A percentile compares a stretch with the other conserved stretches of the same genome.
phyloP scores from a whole-genome alignment of 78 protist genomes.

The Cavenderia fasciculata region DNA sequence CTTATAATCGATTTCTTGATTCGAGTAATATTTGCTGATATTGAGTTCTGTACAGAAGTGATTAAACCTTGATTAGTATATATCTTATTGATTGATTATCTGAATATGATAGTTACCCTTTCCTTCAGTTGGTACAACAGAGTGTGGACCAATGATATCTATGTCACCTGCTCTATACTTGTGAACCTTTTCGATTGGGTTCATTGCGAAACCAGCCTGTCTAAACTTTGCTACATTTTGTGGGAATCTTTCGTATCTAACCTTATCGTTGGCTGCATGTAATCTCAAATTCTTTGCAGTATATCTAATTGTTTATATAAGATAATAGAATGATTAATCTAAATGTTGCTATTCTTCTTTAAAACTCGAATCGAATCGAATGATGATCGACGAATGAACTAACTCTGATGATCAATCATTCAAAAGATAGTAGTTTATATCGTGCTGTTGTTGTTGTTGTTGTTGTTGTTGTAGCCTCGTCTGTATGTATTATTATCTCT shows the following conservation, averaged over 20 bases:
- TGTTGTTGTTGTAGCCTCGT: too few species aligned
- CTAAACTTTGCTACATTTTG: background rate
- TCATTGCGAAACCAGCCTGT: conserved; percentile 25
- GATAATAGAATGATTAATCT: too few species aligned
- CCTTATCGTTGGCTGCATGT: background rate
- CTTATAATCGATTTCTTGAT: conserved; percentile 17
- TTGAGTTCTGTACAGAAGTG: background rate
- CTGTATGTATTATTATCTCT: too few species aligned
- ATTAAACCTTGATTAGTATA: background rate
- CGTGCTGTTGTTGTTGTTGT: too few species aligned
- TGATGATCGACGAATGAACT: too few species aligned
- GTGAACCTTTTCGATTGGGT: conserved; percentile 10
- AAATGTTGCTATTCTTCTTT: background rate
- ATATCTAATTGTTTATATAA: background rate
- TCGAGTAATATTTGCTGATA: conserved; percentile 4
- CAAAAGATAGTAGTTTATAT: too few species aligned
- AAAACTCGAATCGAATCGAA: background rate
- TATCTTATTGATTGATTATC: background rate
- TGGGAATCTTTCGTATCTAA: conserved; percentile 24
- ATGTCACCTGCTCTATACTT: conserved; percentile 17
- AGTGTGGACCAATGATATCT: conserved; percentile 4
- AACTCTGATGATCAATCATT: too few species aligned
- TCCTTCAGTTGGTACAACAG: conserved; percentile 7
- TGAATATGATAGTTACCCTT: background rate
- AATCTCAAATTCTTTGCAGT: conserved; percentile 14